Percentiles rank a stretch among this genome's conserved stretches.
phyloP scores from a whole-genome alignment of 2,329 filamentous ascomycete genomes.

The Coleophoma eucalyptorum region DNA sequence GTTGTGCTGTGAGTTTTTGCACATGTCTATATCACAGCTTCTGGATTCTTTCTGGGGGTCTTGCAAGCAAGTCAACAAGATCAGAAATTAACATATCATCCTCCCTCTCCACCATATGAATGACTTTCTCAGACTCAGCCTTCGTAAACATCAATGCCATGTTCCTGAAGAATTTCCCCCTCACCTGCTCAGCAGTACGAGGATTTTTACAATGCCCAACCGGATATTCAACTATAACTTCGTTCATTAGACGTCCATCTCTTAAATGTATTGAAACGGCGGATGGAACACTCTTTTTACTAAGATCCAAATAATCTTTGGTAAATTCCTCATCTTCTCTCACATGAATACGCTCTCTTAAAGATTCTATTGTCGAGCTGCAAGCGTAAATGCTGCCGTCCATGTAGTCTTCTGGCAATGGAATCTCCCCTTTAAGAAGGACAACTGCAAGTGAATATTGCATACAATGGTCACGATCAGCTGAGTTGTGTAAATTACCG shows the following conservation, averaged over 20 bases:
- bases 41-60: neutral
- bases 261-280: constrained; percentile 21
- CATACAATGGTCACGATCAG: constrained; percentile 33
- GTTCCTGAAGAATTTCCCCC: constrained; percentile 16
- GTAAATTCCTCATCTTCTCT: constrained; percentile 21
- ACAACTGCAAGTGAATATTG: constrained; percentile 27
- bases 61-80: neutral
- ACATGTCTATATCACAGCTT: neutral
- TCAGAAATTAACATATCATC: neutral
- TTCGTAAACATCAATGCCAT: constrained; percentile 14
- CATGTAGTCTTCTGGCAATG: constrained; percentile 23
- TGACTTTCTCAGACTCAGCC: neutral
- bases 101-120: neutral
- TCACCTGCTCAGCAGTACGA: constrained; percentile 11
- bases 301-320: constrained; percentile 22
- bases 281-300: constrained; percentile 20
- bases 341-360: constrained; percentile 22
- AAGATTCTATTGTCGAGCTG: constrained; percentile 12
- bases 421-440: constrained; percentile 25
- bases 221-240: constrained; percentile 33
- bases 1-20: too few relatives aligned
- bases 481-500: constrained; percentile 22
- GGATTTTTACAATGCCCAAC: constrained; percentile 14
- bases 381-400: constrained; percentile 23
- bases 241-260: constrained; percentile 17